Evolutionary conservation across 768 basidiomycete genomes (phyloP), one percentile per base, ranked within the genome.

Genomic region (Tulasnella sp.): DNA sequence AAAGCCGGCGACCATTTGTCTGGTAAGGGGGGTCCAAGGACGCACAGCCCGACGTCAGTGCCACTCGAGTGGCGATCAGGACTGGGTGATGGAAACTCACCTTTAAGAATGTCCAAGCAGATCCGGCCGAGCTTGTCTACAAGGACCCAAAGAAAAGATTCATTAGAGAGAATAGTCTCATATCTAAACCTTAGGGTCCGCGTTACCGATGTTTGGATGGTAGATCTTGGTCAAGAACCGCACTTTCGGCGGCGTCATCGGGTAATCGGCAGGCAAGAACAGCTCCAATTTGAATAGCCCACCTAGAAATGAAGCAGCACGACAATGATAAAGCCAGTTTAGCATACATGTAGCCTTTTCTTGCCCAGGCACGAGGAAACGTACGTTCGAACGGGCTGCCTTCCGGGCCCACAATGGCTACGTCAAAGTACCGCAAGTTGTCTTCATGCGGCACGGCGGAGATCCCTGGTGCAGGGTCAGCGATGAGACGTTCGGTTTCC

Each of bases 171-270:
- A 63, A 37, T 59, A 19, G 44, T 3, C 17, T 16, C 22, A 37
- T 66, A n/a, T 32, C 26, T 22, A 7, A 41, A 22, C n/a, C 42
- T 12, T 37, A 12, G 26, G 3, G 1, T 37, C 1, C 63, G 81
- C 92, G 77, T 78, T n/a, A 97, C 96, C 98, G 95, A 99, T 98
- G 86, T 98, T 98, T 37, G 96, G 96, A 82, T 98, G 96, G 81
- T 98, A 98, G 78, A 98, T 98, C 91, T 97, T 98, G 79, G 96
- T 98, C 76, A 94, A 22, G 47, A 52, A 52, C 17, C 95, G 82
- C 98, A 99, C 94, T 87, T 98, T 99, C 82, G 96, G 96, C 42
- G 97, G 96, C 83, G 98, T 98, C 90, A 98, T 98, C 26, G 96
- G 96, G 84, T 99, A 99, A 81, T 99, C 96, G 81, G 91, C 92